These are phyloP conservation scores for Lentinus tigrinus DNA, from an alignment of 768 basidiomycete genomes.

Conservation along the genomic window DNA sequence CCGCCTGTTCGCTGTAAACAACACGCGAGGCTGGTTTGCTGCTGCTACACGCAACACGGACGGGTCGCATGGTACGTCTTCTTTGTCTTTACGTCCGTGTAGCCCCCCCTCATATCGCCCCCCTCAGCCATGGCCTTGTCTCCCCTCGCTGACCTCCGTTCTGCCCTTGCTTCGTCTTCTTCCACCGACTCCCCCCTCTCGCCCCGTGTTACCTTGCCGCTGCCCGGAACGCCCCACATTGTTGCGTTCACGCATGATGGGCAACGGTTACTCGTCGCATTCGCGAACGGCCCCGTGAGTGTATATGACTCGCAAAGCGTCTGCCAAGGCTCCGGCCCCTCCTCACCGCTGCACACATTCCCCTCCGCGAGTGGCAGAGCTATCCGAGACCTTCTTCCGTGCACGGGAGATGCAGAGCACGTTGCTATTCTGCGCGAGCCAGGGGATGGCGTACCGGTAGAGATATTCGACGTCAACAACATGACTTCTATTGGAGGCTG, in stretches of 20 bases:
- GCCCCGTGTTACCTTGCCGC: slow-evolving; percentile 50
- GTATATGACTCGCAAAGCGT: slow-evolving; percentile 57
- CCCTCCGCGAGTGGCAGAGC: slow-evolving; percentile 41
- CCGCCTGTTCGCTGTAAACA: slow-evolving; percentile 57
- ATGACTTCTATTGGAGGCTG: slow-evolving; percentile 48
- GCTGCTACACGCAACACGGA: slow-evolving; percentile 45
- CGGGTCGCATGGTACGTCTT: slow-evolving; percentile 37
- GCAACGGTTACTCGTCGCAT: slow-evolving; percentile 56
- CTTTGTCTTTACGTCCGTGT: background rate
- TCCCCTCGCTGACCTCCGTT: slow-evolving; percentile 58
- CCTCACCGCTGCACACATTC: slow-evolving; percentile 48
- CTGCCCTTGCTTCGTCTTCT: slow-evolving; percentile 46
- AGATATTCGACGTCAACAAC: slow-evolving; percentile 57
- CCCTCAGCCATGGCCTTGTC: slow-evolving; percentile 61
- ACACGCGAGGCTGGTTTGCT: slow-evolving; percentile 68
- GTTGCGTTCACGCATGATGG: slow-evolving; percentile 60
- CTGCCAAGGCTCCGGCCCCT: slow-evolving; percentile 46
- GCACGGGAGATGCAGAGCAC: slow-evolving; percentile 62
- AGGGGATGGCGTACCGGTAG: slow-evolving; percentile 43
- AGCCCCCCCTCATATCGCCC: background rate
- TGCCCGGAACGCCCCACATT: slow-evolving; percentile 50
- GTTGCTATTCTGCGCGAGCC: slow-evolving; percentile 57
- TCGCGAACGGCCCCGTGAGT: slow-evolving; percentile 56
- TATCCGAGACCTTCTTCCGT: slow-evolving; percentile 57
- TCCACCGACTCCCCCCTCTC: slow-evolving; percentile 37